Evolutionary conservation across 495 filamentous ascomycete species (phyloP).

Genomic region (Penicillium waksmanii): DNA sequence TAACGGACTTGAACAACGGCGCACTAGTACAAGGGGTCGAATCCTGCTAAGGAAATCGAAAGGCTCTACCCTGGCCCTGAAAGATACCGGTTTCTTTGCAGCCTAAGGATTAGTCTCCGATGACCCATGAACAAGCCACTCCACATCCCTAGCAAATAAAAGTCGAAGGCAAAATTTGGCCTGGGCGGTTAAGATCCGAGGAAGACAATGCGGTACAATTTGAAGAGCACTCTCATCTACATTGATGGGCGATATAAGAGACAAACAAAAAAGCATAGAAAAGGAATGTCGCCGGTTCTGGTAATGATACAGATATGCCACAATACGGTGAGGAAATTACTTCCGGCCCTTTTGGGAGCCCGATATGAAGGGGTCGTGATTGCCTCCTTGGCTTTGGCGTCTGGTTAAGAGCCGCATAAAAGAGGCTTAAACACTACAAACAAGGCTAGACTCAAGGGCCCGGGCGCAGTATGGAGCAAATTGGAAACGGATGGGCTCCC

Average conservation of each 20-base stretch:
- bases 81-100: conserved; percentile 1
- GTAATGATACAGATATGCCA: too few relatives aligned
- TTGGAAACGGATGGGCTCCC: not conserved
- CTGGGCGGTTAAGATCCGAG: not conserved
- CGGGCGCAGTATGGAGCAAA: conserved; percentile 7
- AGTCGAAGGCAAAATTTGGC: not conserved
- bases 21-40: not conserved
- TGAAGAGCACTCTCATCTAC: not conserved
- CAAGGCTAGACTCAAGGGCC: conserved; percentile 12
- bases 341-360: too few relatives aligned
- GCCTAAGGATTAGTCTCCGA: not conserved
- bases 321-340: too few relatives aligned
- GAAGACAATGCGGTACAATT: not conserved
- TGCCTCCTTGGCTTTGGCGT: conserved; percentile 18
- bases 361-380: not conserved
- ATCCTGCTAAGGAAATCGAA: not conserved
- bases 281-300: too few relatives aligned
- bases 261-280: too few relatives aligned
- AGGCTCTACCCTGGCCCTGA: not conserved
- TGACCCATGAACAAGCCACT: not conserved
- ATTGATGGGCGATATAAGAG: not conserved
- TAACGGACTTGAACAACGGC: not conserved
- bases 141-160: conserved; percentile 1
- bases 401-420: conserved; percentile 28
- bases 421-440: conserved; percentile 16